phyloP scores from a whole-genome alignment of 306 rosid genomes.

The Argentina anserina region DNA sequence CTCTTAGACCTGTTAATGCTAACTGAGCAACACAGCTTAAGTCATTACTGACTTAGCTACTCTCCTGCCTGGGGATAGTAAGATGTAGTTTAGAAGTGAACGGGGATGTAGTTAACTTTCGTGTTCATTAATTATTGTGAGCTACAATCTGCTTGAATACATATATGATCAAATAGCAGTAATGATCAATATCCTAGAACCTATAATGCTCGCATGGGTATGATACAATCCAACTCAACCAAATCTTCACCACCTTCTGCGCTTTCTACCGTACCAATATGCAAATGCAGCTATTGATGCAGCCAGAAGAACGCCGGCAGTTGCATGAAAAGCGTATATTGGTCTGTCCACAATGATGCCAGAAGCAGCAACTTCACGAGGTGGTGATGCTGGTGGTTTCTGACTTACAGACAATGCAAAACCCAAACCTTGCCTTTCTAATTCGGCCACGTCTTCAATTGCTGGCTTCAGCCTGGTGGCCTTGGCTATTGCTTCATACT shows the following conservation, averaged over 20 bases:
- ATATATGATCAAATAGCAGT: slow-evolving; percentile 7
- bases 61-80: background rate
- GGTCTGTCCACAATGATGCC: slow-evolving; percentile 64
- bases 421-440: slow-evolving; percentile 79
- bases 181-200: slow-evolving; percentile 26
- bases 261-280: slow-evolving; percentile 81
- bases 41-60: background rate
- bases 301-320: slow-evolving; percentile 79
- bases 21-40: background rate
- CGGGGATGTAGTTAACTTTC: background rate
- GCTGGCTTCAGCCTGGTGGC: slow-evolving; percentile 69
- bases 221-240: slow-evolving; percentile 9
- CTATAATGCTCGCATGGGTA: slow-evolving; percentile 34
- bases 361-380: slow-evolving; percentile 23
- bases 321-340: slow-evolving; percentile 71
- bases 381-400: slow-evolving; percentile 35
- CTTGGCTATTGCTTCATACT: slow-evolving; percentile 64
- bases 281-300: slow-evolving; percentile 83
- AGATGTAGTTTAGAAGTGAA: no score
- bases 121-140: slow-evolving; percentile 6
- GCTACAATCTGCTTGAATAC: slow-evolving; percentile 9
- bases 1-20: background rate
- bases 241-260: slow-evolving; percentile 70
- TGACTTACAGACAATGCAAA: slow-evolving; percentile 59
- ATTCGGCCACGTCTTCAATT: slow-evolving; percentile 62